Evolutionary conservation across 495 filamentous ascomycete species (phyloP).

Genomic region (Talaromyces liani): DNA sequence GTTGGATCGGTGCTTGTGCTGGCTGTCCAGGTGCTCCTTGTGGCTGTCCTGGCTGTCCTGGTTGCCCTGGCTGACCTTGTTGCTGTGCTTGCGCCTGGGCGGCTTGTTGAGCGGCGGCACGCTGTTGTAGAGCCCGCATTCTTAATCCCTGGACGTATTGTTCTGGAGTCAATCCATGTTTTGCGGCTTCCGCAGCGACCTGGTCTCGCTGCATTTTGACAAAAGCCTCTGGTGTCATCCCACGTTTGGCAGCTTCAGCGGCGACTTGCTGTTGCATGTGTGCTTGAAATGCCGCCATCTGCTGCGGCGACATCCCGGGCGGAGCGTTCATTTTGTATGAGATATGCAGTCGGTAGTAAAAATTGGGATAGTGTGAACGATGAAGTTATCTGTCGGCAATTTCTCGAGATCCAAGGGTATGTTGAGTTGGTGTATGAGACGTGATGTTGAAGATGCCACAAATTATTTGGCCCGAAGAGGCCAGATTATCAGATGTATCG

Average conservation of each 20-base stretch:
- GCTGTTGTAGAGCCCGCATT: slow-evolving; percentile 47
- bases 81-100: slow-evolving; percentile 32
- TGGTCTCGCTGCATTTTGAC: slow-evolving; percentile 51
- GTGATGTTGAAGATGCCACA: not conserved
- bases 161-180: slow-evolving; percentile 52
- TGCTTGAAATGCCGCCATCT: slow-evolving; percentile 75
- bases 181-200: slow-evolving; percentile 55
- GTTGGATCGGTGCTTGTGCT: slow-evolving; percentile 15
- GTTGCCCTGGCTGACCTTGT: slow-evolving; percentile 22
- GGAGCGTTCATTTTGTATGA: slow-evolving; percentile 36
- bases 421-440: not conserved
- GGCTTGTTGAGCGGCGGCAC: slow-evolving; percentile 25
- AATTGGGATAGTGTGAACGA: not conserved
- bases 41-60: slow-evolving; percentile 31
- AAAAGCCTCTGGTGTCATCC: slow-evolving; percentile 70
- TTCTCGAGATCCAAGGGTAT: not conserved
- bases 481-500: slow-evolving; percentile 3
- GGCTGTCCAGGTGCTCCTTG: slow-evolving; percentile 17
- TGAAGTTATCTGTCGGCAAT: not conserved
- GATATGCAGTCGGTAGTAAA: not conserved
- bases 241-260: slow-evolving; percentile 63
- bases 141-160: slow-evolving; percentile 61
- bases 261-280: slow-evolving; percentile 86
- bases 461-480: slow-evolving; percentile 7
- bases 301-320: slow-evolving; percentile 73